Base-by-base conservation (phyloP, 495 filamentous ascomycete species). In the Penicillium desertorum region DNA sequence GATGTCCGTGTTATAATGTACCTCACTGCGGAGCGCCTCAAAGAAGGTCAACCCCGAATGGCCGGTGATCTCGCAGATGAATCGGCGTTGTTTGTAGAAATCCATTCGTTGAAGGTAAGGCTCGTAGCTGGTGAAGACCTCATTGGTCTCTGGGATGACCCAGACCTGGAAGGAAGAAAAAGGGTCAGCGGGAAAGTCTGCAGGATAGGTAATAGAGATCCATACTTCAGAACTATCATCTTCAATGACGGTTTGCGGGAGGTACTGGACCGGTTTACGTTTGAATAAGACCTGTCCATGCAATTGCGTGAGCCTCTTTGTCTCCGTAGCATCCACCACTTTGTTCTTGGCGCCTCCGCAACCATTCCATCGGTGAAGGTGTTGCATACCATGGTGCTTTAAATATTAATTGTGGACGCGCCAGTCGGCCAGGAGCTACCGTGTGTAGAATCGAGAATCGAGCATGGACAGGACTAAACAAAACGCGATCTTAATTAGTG, bases 11-110 rank as follows among this genome's bases (percentile, higher is more conserved):
- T 29, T 9, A 57, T 51, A 48, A 74, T 86, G 41, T 83, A 97
- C 94, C 83, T 98, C 95, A 71, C 92, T 96, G 68, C 89, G 85
- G 16, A 92, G 79, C 4, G 94, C 94, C 52, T 98, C 91, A 57
- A 96, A 97, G 71, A 96, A 98, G n/a, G 81, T 93, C 62, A 97
- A 73, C 27, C 88, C 88, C 27, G 92, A 95, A 71, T 96, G 92
- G 34, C 94, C 94, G 3, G 90, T 97, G 57, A 97, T 93, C 60
- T 94, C 88, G 70, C 93, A 96, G 51, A 93, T 96, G 67, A 98
- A 99, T 44, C 87, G 85, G 58, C 86, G 88, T 84, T 95, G 90
- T 54, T 88, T 92, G 68, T 96, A 96, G 69, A 96, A 96, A 70
- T 98, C 93, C 82, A 91, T 85, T 36, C 92, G 82, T 57, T 82